Evolutionary conservation across 2,329 filamentous ascomycete species (phyloP), one percentile per base, ranked within the genome.

Genomic region (Ceratocystis ficicola): DNA sequence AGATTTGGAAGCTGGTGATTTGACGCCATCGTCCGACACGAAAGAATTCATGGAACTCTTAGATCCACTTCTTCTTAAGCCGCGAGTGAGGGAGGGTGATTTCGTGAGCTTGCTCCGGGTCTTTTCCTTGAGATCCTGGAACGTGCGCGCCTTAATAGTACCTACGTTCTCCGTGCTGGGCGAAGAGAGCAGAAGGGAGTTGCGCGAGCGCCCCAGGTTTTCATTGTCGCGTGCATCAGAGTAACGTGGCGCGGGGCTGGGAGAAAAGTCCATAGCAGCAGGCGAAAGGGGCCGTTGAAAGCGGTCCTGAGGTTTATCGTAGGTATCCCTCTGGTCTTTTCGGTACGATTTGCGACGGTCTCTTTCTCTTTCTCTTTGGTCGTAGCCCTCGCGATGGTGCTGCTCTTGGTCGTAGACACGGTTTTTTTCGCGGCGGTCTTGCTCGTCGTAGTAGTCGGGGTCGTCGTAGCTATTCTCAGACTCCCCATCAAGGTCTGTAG

Each of bases 401-500:
- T 28, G 17, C 41, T 7, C 5, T 32, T 52, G 44, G 36, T 36
- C 20, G 64, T 55, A 20, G 59, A 5, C 12, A 17, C 20, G 59
- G 12, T 17, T 10, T 22, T 22, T 15, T 22, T 22, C 36, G 36
- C 46, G 59, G 15, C 61, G 59, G 12, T 65, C 32, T 59, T 60
- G 41, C 10, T 59, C 17, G 46, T 50, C 25, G 12, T 62, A 55
- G 25, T 32, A 30, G 25, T 65, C 48, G 7, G 41, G 63, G 48
- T 65, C 63, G 66, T 67, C 63, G 66, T 67, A 67, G 66, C 66
- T 65, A 4, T 50, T 57, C 6, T 65, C 63, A 8, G 63, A 65
- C 44, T 67, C 63, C 15, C 48, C 66, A 48, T 63, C 61, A 28
- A 48, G 4, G 48, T 65, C 66, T 12, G 57, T 63, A n/a, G 32